Evolutionary conservation across 768 basidiomycete species (phyloP).

Genomic region (Lactifluus hygrophoroides): DNA sequence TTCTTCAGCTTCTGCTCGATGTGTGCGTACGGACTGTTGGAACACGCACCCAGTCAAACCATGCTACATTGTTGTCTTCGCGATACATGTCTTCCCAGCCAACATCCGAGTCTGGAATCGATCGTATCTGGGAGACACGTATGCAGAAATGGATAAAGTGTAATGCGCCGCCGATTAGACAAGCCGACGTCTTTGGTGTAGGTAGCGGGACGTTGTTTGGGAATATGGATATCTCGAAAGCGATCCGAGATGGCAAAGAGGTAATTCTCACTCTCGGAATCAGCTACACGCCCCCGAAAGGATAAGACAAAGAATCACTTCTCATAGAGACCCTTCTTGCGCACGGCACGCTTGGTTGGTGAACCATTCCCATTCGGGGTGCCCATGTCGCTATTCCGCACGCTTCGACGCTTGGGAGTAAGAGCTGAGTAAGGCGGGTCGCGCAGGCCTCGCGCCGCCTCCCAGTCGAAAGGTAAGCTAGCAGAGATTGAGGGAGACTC

Average conservation of each 20-base stretch:
- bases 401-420: slow-evolving; percentile 34
- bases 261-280: slow-evolving; percentile 37
- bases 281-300: background rate
- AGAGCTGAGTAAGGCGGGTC: slow-evolving; percentile 71
- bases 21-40: background rate
- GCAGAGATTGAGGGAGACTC: slow-evolving; percentile 68
- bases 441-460: slow-evolving; percentile 60
- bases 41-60: slow-evolving; percentile 70
- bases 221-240: slow-evolving; percentile 74
- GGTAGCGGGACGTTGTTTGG: slow-evolving; percentile 77
- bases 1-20: background rate
- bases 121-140: slow-evolving; percentile 47
- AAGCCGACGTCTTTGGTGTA: slow-evolving; percentile 53
- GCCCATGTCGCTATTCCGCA: slow-evolving; percentile 31
- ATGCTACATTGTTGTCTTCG: slow-evolving; percentile 51
- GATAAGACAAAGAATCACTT: slow-evolving; percentile 34
- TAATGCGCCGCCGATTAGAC: slow-evolving; percentile 51
- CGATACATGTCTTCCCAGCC: slow-evolving; percentile 76
- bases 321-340: slow-evolving; percentile 57
- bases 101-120: slow-evolving; percentile 54
- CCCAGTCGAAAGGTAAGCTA: slow-evolving; percentile 79
- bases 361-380: slow-evolving; percentile 28
- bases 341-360: slow-evolving; percentile 45
- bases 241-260: slow-evolving; percentile 60
- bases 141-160: slow-evolving; percentile 64